Base-by-base conservation (phyloP, 2,329 filamentous ascomycete species). In the Aspergillus felis region DNA sequence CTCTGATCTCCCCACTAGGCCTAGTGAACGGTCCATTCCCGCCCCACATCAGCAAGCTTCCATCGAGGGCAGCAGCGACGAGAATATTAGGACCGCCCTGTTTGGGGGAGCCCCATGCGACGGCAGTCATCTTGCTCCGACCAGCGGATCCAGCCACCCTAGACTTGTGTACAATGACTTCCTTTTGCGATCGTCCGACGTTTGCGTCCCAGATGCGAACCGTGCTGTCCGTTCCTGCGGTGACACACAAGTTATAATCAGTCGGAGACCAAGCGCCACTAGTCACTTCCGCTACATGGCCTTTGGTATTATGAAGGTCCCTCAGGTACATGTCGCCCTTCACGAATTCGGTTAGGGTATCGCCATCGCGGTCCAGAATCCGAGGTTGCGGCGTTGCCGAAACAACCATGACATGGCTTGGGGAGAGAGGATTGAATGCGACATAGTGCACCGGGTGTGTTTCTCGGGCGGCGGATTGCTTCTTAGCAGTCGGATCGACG, bases 321-420 rank as follows among this genome's bases (percentile, higher is more conserved):
- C 93, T 85, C 64, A 99, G 78, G 68, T 99, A 99, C 92, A 97
- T 97, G 72, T 99, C 94, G 49, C 94, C 94, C 76, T 99, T 99
- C 65, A 92, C 88, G 64, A 96, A 97, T 69, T 97, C 92, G 1
- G 88, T 88, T 51, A 95, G 67, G 7, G 89, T 82, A 48, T 95
- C 91, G 42, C 94, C 94, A 77, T 99, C 93, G 68, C 94, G 87
- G 66, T 86, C 90, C 72, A 97, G 82, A 25, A 99, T 87, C 73
- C 92, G 92, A 12, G 93, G 91, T 73, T 97, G 93, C 1, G 93
- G 88, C 44, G 93, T 90, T 6, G 93, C 92, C 7, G 92, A 89
- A 48, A 97, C 82, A 65, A 94, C 95, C 35, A 99, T 84, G 59
- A 99, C 87, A 59, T 89, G 86, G 61, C 87, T 84, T 9, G 91